Evolutionary conservation across 2,329 filamentous ascomycete genomes (phyloP).

Genomic region (Neopestalotiopsis clavispora): DNA sequence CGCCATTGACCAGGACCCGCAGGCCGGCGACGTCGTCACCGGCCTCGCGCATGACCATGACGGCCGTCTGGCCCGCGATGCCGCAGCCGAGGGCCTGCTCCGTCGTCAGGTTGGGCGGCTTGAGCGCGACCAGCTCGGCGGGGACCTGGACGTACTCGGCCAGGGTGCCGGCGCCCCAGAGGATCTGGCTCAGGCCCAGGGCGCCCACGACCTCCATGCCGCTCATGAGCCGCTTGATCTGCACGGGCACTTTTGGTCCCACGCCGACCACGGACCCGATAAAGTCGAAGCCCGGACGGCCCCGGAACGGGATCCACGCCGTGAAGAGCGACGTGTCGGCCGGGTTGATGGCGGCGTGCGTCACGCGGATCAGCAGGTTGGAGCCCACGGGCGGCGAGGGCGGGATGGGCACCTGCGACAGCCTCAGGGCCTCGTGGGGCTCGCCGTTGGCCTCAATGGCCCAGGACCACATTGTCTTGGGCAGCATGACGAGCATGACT

Average conservation of each 20-base stretch:
- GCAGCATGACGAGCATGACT: conserved; percentile 1
- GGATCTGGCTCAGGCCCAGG: conserved; percentile 16
- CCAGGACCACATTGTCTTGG: conserved; percentile 21
- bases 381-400: conserved; percentile 8
- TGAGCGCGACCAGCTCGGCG: conserved; percentile 13
- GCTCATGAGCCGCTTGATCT: conserved; percentile 7
- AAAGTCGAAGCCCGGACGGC: conserved; percentile 20
- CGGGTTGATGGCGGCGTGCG: conserved; percentile 21
- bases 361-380: conserved; percentile 20
- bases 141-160: conserved; percentile 18
- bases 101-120: neutral
- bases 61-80: conserved; percentile 20
- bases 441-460: conserved; percentile 9
- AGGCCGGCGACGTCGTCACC: neutral
- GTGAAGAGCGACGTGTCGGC: conserved; percentile 18
- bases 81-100: conserved; percentile 15
- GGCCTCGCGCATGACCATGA: conserved; percentile 16
- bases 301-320: conserved; percentile 20
- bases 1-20: conserved; percentile 20
- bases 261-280: conserved; percentile 15
- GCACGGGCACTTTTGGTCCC: conserved; percentile 9
- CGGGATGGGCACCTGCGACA: conserved; percentile 13
- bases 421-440: conserved; percentile 12
- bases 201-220: conserved; percentile 19
- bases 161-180: conserved; percentile 19